Evolutionary conservation across 2,329 filamentous ascomycete genomes (phyloP), one percentile per base, ranked within the genome.

Genomic region (Diaporthe capsici): DNA sequence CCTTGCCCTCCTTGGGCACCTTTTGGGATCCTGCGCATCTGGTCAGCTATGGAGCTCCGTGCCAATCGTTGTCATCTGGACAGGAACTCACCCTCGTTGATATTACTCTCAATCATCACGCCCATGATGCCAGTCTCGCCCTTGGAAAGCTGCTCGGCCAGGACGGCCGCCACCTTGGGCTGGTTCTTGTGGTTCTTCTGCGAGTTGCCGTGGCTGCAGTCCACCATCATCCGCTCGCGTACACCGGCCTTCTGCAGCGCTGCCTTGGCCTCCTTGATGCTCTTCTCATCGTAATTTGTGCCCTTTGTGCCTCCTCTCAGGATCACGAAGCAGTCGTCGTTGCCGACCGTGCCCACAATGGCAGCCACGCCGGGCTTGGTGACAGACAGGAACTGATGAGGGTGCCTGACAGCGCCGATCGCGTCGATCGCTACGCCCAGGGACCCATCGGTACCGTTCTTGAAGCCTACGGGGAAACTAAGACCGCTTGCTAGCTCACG

Each of bases 51-150:
- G 22, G 58, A n/a, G 37, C 15, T 28, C 25, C n/a, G 8, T 28
- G 34, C n/a, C 22, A 42, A 8, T 22, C 49, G 12, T 55, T 13
- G 15, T 49, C 65, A 5, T 2, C 42, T 22, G 20, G 6, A 57
- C 20, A 47, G 9, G 20, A n/a, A 44, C 88, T 81, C 84, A 94
- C 94, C 96, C 87, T 98, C 96, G 81, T 96, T 94, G 86, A 98
- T 97, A 85, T 98, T 94, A 85, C 94, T 97, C 88, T 99, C 97
- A 81, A 99, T 98, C 97, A 99, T 99, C 76, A 98, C 95, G 81
- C 97, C 97, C 92, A 98, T 96, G 82, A 99, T 97, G 67, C 89
- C 93, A 4, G 90, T 90, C 87, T 98, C 96, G 49, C 97, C 97
- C 75, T 90, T 91, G 73, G 93, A 89, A 76, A 99, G 94, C 86